Evolutionary conservation across 768 basidiomycete species (phyloP).

Genomic region (Boletus tomentosulus): DNA sequence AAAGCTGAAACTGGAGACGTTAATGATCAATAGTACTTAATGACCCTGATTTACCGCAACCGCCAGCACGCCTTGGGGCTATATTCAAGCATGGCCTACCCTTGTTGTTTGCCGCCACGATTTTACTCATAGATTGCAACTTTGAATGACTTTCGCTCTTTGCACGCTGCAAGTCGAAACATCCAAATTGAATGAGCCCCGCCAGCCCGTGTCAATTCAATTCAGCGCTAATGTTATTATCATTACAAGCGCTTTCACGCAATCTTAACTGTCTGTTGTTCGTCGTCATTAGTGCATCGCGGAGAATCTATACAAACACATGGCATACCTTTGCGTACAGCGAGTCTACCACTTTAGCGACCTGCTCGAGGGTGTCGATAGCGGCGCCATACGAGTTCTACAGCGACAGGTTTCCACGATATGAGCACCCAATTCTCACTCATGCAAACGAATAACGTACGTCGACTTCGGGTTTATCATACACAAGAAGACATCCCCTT

Average conservation of each 20-base stretch:
- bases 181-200: background rate
- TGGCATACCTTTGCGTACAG: conserved; percentile 75
- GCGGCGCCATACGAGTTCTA: conserved; percentile 88
- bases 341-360: conserved; percentile 91
- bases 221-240: background rate
- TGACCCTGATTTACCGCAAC: too few species aligned
- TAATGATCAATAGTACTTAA: too few species aligned
- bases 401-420: background rate
- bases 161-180: too few species aligned
- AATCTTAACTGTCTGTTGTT: conserved; percentile 40
- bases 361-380: conserved; percentile 84
- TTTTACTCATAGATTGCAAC: too few species aligned
- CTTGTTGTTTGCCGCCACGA: too few species aligned
- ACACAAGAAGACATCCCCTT: conserved; percentile 87
- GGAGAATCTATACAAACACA: background rate
- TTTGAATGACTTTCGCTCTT: background rate
- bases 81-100: too few species aligned
- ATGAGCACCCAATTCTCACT: conserved; percentile 1
- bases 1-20: background rate
- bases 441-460: conserved; percentile 43
- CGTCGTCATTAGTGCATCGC: background rate
- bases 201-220: background rate
- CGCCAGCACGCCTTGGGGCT: too few species aligned
- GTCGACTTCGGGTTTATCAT: conserved; percentile 80
- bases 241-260: conserved; percentile 24